phyloP scores from a whole-genome alignment of 1,139 yeast species.

The Geotrichum siamense region DNA sequence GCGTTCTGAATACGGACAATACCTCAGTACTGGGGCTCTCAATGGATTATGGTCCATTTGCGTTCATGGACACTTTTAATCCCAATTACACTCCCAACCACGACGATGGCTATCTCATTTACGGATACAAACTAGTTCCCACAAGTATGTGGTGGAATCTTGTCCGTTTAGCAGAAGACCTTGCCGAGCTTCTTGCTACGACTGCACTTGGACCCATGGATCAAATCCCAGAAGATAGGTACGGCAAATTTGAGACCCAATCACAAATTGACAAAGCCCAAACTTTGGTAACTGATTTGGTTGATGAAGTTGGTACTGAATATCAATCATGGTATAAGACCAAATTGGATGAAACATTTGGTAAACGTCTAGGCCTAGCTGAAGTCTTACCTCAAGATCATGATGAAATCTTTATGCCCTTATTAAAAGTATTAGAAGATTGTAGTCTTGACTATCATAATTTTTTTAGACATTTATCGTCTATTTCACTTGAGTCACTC shows the following conservation, averaged over 20 bases:
- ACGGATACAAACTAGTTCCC: slow-evolving; percentile 77
- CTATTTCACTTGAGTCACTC: slow-evolving; percentile 13
- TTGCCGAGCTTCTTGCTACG: slow-evolving; percentile 75
- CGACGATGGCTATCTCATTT: slow-evolving; percentile 67
- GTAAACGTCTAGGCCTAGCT: slow-evolving; percentile 59
- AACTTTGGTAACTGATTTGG: slow-evolving; percentile 56
- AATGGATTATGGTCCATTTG: slow-evolving; percentile 92
- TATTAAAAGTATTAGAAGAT: slow-evolving; percentile 54
- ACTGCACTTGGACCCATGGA: slow-evolving; percentile 6
- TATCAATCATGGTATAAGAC: slow-evolving; percentile 57
- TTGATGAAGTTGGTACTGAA: slow-evolving; percentile 57
- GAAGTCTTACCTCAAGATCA: slow-evolving; percentile 40
- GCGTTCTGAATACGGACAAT: slow-evolving; percentile 91
- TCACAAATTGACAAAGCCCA: slow-evolving; percentile 50
- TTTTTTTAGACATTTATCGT: slow-evolving; percentile 61
- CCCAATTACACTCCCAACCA: slow-evolving; percentile 84
- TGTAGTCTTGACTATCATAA: slow-evolving; percentile 72
- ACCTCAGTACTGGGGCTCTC: slow-evolving; percentile 81
- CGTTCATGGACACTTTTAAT: slow-evolving; percentile 77
- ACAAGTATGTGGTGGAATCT: slow-evolving; percentile 91
- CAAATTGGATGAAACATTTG: slow-evolving; percentile 54
- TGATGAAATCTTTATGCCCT: slow-evolving; percentile 46
- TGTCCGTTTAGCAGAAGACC: slow-evolving; percentile 73
- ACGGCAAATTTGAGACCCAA: slow-evolving; percentile 29
- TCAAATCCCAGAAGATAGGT: slow-evolving; percentile 19